Evolutionary conservation across 2,329 filamentous ascomycete species (phyloP), one percentile per base, ranked within the genome.

Genomic region (Paramyrothecium sp.): DNA sequence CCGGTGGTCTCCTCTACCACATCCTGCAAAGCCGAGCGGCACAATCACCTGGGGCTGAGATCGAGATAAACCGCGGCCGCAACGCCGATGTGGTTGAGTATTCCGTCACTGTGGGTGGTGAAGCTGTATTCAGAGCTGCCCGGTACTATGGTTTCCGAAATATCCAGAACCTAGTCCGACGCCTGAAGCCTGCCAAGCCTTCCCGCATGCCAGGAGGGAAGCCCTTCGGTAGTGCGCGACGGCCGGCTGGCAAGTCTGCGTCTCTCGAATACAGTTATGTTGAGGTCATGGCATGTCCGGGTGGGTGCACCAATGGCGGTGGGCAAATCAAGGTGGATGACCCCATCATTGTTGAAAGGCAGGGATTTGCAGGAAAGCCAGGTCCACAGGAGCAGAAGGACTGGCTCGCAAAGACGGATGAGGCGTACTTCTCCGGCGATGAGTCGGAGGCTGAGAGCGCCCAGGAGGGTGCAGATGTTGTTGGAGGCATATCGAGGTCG

Each of bases 201-300:
- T 94, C 90, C 48, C 86, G 90, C 56, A 88, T 97, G 78, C 91
- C 92, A 1, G 92, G 92, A 1, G 90, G 87, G 2, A 88, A 81
- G 60, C 81, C 83, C 0, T 80, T 84, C 50, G 84, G 81, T 2
- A 82, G 79, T 54, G 82, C 77, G 48, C 81, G 82, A 57, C 82
- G 79, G 60, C 79, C 78, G 7, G 77, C 72, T 17, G 83, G 76
- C 7, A 83, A 83, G 64, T 66, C 77, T 19, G 70, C 73, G 19
- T 68, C 72, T 19, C 74, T 84, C 7, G 91, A 97, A 38, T 93
- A 93, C 71, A 84, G 89, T n/a, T 98, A 96, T 73, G 90, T 98
- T 26, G 95, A 99, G 75, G 95, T 99, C 58, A 99, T 99, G 95
- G 95, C 95, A 16, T 99, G 95, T 73, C 95, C 95, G 0, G 95